phyloP scores from a whole-genome alignment of 164 flowering plant species.

The Nymphaea thermarum region DNA sequence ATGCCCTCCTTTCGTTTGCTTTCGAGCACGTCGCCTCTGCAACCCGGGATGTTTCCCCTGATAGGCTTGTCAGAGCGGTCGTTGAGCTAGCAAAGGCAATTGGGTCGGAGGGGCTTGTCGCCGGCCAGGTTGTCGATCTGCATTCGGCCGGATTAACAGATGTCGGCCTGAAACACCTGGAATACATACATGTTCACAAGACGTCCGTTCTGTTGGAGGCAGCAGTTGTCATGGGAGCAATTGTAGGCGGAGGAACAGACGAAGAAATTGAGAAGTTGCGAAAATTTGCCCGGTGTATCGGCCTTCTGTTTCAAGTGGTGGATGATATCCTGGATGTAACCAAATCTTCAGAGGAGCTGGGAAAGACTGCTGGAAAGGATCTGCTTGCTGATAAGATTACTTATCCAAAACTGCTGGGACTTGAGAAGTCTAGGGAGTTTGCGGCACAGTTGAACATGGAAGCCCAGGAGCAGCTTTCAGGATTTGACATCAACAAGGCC shows the following conservation, averaged over 20 bases:
- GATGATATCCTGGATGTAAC: constrained; percentile 68
- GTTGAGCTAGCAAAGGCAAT: constrained; percentile 38
- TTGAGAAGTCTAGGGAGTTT: constrained; percentile 46
- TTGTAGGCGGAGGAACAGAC: constrained; percentile 48
- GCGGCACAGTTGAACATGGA: constrained; percentile 38
- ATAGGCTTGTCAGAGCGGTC: constrained; percentile 28
- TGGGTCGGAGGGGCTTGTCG: constrained; percentile 47
- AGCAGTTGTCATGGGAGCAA: constrained; percentile 56
- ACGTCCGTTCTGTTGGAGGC: constrained; percentile 50
- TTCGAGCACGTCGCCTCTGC: constrained; percentile 47
- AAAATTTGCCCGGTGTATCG: constrained; percentile 41
- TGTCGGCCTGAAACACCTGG: constrained; percentile 42
- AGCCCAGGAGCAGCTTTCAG: constrained; percentile 36
- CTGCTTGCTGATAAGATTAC: constrained; percentile 50
- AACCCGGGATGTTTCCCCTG: constrained; percentile 24
- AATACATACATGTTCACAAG: constrained; percentile 52
- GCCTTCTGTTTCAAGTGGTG: constrained; percentile 61
- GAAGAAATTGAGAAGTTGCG: constrained; percentile 45
- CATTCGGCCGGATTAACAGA: constrained; percentile 26
- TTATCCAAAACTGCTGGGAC: constrained; percentile 53
- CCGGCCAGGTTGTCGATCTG: constrained; percentile 50
- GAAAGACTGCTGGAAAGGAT: constrained; percentile 73
- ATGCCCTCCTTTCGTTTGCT: constrained; percentile 47
- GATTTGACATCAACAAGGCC: constrained; percentile 43
- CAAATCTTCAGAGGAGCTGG: constrained; percentile 45